These are phyloP conservation scores for Cutaneotrichosporon mucoides DNA, from an alignment of 1,284 basidiomycete genomes.

Conservation along the genomic window DNA sequence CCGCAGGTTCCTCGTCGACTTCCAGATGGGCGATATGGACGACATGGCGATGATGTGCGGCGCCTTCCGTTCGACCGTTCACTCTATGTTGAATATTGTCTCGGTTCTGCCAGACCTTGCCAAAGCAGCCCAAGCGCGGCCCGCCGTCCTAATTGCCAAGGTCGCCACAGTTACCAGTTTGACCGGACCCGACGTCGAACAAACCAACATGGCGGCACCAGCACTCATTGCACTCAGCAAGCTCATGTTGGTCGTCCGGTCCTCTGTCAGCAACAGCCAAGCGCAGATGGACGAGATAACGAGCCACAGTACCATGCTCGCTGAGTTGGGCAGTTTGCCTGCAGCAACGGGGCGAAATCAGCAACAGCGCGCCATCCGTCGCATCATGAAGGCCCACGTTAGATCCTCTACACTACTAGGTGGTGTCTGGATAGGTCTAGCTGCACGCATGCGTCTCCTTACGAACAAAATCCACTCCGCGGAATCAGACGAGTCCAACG, in stretches of 20 bases:
- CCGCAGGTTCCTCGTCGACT: constrained; percentile 36
- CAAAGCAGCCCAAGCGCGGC: constrained; percentile 23
- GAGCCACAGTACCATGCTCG: constrained; percentile 22
- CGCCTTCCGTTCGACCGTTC: constrained; percentile 26
- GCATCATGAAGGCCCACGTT: constrained; percentile 24
- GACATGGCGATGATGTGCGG: constrained; percentile 29
- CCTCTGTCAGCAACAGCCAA: constrained; percentile 15
- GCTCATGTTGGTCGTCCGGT: constrained; percentile 27
- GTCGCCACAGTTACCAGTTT: constrained; percentile 28
- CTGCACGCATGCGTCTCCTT: constrained; percentile 20
- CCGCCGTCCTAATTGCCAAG: constrained; percentile 28
- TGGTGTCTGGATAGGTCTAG: constrained; percentile 33
- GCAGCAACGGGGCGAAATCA: constrained; percentile 41
- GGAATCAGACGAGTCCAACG: constrained; percentile 21
- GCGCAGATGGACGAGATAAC: constrained; percentile 16
- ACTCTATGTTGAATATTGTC: constrained; percentile 18
- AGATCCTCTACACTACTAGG: constrained; percentile 18
- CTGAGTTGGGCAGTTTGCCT: constrained; percentile 26
- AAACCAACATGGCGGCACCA: constrained; percentile 26
- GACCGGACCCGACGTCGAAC: constrained; percentile 34
- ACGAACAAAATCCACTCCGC: constrained; percentile 31
- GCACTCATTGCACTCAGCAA: constrained; percentile 27
- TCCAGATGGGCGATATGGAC: constrained; percentile 34
- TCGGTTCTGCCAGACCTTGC: constrained; percentile 20
- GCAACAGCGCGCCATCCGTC: constrained; percentile 40